These are phyloP conservation scores for Heracleum sosnowskyi DNA, from an alignment of 129 eudicot genomes.

Conservation along the genomic window DNA sequence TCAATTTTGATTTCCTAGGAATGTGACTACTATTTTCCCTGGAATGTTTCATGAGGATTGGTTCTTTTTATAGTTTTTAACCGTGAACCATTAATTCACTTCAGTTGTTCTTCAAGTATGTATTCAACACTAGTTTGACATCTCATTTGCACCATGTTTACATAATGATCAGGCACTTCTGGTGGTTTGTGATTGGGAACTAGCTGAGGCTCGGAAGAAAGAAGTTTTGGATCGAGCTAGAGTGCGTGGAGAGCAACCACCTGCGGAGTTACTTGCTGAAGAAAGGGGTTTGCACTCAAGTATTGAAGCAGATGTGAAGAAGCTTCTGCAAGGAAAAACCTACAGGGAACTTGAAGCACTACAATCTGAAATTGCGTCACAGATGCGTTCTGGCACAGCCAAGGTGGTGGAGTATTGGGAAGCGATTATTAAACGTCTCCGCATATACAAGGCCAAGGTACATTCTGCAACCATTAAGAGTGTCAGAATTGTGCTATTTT, in stretches of 20 bases:
- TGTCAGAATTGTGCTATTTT: neutral
- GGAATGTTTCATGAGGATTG: neutral
- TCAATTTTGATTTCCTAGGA: neutral
- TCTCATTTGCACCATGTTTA: neutral
- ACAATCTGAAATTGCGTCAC: slow-evolving; percentile 68
- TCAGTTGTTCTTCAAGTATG: neutral
- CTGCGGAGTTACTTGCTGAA: slow-evolving; percentile 80
- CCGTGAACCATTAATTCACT: neutral
- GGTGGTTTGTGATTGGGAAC: slow-evolving; percentile 95
- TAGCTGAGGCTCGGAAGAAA: slow-evolving; percentile 75
- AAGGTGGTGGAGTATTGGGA: slow-evolving; percentile 98
- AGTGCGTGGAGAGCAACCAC: slow-evolving; percentile 92
- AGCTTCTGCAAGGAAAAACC: slow-evolving; percentile 62
- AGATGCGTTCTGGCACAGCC: slow-evolving; percentile 93
- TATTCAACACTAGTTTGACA: neutral
- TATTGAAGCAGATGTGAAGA: slow-evolving; percentile 75
- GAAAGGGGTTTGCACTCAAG: slow-evolving; percentile 90
- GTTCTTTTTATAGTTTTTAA: neutral
- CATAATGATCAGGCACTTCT: slow-evolving; percentile 54
- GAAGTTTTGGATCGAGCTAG: slow-evolving; percentile 87
- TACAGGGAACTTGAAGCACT: slow-evolving; percentile 53
- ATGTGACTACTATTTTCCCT: neutral
- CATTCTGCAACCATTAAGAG: neutral
- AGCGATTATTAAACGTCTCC: slow-evolving; percentile 91
- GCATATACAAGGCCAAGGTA: slow-evolving; percentile 95